Percentiles rank a stretch among this genome's conserved stretches.
Conservation (phyloP, 495 filamentous ascomycete species). For the Ramalina peruviana region DNA sequence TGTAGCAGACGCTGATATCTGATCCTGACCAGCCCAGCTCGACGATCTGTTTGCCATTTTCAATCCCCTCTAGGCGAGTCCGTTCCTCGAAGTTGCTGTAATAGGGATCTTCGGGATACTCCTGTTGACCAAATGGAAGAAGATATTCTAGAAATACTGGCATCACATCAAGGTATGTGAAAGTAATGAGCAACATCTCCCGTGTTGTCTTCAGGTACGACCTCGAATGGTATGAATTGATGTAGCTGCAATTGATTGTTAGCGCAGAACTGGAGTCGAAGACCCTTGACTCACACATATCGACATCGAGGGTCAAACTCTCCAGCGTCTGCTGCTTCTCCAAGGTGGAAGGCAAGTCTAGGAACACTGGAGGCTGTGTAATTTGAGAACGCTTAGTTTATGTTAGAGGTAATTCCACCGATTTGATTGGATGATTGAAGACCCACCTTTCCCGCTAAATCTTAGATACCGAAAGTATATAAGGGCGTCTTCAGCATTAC, state of each 20-base stretch:
- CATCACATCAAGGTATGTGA: constrained; percentile 33
- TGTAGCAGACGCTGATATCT: constrained; percentile 29
- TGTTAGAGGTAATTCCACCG: too few relatives aligned
- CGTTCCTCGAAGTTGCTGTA: constrained; percentile 20
- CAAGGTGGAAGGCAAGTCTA: constrained; percentile 1
- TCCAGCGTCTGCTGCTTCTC: background rate
- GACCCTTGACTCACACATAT: constrained; percentile 8
- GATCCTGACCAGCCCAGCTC: constrained; percentile 28
- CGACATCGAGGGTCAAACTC: constrained; percentile 11
- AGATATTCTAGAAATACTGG: constrained; percentile 30
- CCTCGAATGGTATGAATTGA: constrained; percentile 14
- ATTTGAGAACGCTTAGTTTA: too few relatives aligned
- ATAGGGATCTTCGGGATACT: constrained; percentile 22
- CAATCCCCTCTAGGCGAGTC: constrained; percentile 1
- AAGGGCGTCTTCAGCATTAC: too few relatives aligned
- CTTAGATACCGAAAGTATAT: too few relatives aligned
- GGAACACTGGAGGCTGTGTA: background rate
- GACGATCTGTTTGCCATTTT: constrained; percentile 16
- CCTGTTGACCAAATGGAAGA: constrained; percentile 28
- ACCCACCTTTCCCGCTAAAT: too few relatives aligned
- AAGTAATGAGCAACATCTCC: constrained; percentile 22
- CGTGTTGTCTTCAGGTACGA: constrained; percentile 17
- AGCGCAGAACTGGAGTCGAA: background rate
- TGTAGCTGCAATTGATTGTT: background rate
- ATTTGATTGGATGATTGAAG: too few relatives aligned